These are phyloP conservation scores for Starmerella bombi DNA, from an alignment of 805 yeast genomes.

Conservation along the genomic window DNA sequence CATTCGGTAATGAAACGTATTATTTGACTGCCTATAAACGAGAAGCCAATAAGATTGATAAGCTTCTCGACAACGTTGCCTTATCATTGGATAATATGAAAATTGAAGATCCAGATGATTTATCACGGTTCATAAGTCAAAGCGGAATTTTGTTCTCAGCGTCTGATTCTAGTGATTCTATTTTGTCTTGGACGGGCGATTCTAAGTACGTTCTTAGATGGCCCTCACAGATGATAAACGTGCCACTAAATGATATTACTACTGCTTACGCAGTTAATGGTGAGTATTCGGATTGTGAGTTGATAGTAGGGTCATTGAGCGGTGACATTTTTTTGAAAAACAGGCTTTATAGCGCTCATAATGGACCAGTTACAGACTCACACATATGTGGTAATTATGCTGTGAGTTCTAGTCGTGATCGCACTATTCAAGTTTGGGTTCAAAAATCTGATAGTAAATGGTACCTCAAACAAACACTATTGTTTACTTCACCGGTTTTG, in stretches of 20 bases:
- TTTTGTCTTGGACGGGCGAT: background rate
- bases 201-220: background rate
- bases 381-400: slow-evolving; percentile 4
- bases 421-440: slow-evolving; percentile 18
- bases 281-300: background rate
- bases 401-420: slow-evolving; percentile 17
- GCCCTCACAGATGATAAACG: background rate
- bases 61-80: no score
- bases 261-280: background rate
- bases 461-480: slow-evolving; percentile 44
- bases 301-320: slow-evolving; percentile 10
- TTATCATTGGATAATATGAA: no score
- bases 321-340: slow-evolving; percentile 10
- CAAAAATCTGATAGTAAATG: slow-evolving; percentile 26
- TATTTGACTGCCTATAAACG: no score
- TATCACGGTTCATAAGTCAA: no score
- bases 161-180: no score
- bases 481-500: slow-evolving; percentile 14
- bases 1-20: no score
- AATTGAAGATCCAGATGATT: no score
- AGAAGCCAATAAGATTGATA: no score
- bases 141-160: no score
- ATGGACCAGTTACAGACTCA: slow-evolving; percentile 19
- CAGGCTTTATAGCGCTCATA: slow-evolving; percentile 14
- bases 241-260: background rate